Conservation (phyloP, 352 stramenopile species). For the Pythium insidiosum region DNA sequence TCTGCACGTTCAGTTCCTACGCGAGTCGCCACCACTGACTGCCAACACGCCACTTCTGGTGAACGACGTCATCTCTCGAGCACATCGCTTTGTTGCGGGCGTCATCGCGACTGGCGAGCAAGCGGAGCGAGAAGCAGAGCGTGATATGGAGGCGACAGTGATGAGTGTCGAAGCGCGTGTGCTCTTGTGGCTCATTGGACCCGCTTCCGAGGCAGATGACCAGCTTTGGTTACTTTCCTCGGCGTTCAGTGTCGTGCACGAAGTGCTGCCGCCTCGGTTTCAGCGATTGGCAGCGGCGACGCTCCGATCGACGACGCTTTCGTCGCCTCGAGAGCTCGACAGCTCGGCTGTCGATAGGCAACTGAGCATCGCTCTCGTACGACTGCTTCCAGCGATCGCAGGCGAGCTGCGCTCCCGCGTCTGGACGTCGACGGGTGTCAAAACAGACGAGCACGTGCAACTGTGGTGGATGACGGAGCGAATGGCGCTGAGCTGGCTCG, state of each 20-base stretch:
- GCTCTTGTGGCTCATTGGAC: too few species aligned
- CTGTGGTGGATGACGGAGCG: slow-evolving; percentile 31
- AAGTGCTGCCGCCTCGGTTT: background rate
- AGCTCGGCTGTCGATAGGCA: slow-evolving; percentile 55
- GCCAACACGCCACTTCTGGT: too few species aligned
- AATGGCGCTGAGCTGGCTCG: slow-evolving; percentile 36
- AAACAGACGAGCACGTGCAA: background rate
- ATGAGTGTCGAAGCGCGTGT: too few species aligned
- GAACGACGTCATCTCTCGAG: too few species aligned
- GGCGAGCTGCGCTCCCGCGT: background rate
- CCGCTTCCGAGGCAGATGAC: too few species aligned
- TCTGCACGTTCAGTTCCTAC: slow-evolving; percentile 31
- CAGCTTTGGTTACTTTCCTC: too few species aligned
- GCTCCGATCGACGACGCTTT: background rate
- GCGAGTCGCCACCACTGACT: slow-evolving; percentile 15
- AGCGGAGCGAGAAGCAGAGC: too few species aligned
- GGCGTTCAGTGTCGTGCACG: too few species aligned
- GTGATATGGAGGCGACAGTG: too few species aligned
- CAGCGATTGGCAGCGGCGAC: background rate
- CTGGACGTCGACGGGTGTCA: background rate
- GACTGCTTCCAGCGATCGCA: slow-evolving; percentile 25
- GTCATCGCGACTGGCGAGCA: background rate
- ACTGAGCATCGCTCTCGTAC: slow-evolving; percentile 37
- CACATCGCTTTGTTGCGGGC: too few species aligned
- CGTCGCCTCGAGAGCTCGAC: background rate